These are phyloP conservation scores for Areca catechu DNA, from an alignment of 176 grass and related monocot species.

Conservation along the genomic window DNA sequence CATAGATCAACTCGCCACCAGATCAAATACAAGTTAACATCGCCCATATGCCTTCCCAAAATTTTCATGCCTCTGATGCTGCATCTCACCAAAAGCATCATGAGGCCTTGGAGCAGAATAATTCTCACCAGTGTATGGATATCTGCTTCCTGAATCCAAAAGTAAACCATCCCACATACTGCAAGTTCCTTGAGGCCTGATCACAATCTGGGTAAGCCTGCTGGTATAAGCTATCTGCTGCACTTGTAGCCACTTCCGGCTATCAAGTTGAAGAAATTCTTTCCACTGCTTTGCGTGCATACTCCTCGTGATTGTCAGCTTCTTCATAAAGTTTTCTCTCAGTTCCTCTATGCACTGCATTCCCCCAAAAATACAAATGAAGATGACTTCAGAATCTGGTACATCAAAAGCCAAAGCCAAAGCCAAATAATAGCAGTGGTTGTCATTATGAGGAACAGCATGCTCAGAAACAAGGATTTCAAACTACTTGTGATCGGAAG, in stretches of 20 bases:
- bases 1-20: slow-evolving; percentile 49
- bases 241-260: slow-evolving; percentile 36
- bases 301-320: slow-evolving; percentile 34
- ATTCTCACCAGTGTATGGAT: slow-evolving; percentile 48
- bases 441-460: too few species aligned
- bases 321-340: slow-evolving; percentile 75
- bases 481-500: too few species aligned
- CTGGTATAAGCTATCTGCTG: slow-evolving; percentile 30
- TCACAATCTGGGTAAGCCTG: slow-evolving; percentile 31
- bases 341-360: slow-evolving; percentile 62
- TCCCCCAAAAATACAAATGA: not conserved
- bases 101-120: slow-evolving; percentile 49
- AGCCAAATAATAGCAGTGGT: too few species aligned
- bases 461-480: too few species aligned
- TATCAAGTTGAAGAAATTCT: slow-evolving; percentile 48
- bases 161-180: slow-evolving; percentile 29
- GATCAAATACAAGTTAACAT: slow-evolving; percentile 37
- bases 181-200: slow-evolving; percentile 31
- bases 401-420: too few species aligned
- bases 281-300: slow-evolving; percentile 61
- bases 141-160: slow-evolving; percentile 39
- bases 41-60: slow-evolving; percentile 51
- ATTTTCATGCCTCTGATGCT: slow-evolving; percentile 36
- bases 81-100: slow-evolving; percentile 44
- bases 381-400: too few species aligned